These are phyloP conservation scores for Rhododendron simsii DNA, from an alignment of 148 eudicot species.

Conservation along the genomic window DNA sequence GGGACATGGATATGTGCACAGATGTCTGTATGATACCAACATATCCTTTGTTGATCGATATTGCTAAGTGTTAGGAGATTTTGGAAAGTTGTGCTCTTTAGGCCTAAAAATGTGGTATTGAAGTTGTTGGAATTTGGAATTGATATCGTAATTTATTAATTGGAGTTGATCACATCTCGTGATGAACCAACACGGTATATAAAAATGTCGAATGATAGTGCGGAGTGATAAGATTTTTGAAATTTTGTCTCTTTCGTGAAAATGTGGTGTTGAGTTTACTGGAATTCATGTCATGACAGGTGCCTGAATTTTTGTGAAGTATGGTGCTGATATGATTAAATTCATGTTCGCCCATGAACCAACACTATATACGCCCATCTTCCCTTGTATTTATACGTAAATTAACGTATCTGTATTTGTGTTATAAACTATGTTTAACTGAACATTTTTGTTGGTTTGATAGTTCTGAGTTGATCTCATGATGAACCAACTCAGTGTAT, in stretches of 20 bases:
- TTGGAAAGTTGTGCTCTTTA: not conserved
- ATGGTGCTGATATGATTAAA: not conserved
- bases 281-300: not conserved
- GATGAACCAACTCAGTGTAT: too few species aligned
- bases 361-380: not conserved
- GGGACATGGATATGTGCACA: not conserved
- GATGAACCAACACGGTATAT: too few species aligned
- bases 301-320: not conserved
- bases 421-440: not conserved
- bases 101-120: not conserved
- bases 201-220: not conserved
- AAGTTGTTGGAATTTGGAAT: too few species aligned
- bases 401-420: not conserved
- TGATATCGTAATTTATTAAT: too few species aligned
- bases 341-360: not conserved
- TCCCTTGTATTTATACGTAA: not conserved
- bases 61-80: not conserved
- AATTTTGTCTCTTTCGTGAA: not conserved
- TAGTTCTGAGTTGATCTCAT: not conserved
- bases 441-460: not conserved
- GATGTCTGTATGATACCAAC: not conserved
- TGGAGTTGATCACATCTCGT: too few species aligned
- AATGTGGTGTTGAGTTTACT: not conserved
- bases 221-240: not conserved
- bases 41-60: not conserved